phyloP scores from a whole-genome alignment of 2,329 filamentous ascomycete species.

The Karstenula rhodostoma region DNA sequence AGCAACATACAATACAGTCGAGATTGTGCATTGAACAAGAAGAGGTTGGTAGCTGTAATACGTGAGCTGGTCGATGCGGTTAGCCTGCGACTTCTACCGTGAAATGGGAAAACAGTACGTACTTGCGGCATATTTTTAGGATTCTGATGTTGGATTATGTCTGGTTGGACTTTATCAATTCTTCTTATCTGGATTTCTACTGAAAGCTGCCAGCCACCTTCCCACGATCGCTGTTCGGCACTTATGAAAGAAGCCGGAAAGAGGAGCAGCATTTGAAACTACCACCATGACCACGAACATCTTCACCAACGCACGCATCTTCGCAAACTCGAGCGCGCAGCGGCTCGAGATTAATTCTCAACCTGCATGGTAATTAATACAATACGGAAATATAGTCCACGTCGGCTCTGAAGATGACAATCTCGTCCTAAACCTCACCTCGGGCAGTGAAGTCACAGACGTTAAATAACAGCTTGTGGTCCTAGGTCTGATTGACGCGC shows the following conservation, averaged over 20 bases:
- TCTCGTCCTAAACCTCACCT: conserved; percentile 39
- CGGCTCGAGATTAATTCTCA: conserved; percentile 8
- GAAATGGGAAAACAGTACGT: neutral
- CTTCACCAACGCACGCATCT: conserved; percentile 40
- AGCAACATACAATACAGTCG: conserved; percentile 50
- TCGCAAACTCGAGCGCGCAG: conserved; percentile 11
- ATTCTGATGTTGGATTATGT: neutral
- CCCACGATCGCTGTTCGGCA: too few species aligned
- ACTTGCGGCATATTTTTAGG: neutral
- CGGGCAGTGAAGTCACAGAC: conserved; percentile 32
- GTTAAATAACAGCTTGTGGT: conserved; percentile 54
- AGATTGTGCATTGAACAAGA: conserved; percentile 48
- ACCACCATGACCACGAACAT: conserved; percentile 20
- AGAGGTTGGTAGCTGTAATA: conserved; percentile 50
- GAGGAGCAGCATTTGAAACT: too few species aligned
- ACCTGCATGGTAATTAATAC: conserved; percentile 12
- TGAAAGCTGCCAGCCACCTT: neutral
- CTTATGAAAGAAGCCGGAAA: too few species aligned
- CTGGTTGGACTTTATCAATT: neutral
- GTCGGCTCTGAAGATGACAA: conserved; percentile 52
- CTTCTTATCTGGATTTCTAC: neutral
- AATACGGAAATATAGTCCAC: conserved; percentile 44
- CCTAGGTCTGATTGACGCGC: conserved; percentile 66
- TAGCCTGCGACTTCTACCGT: neutral
- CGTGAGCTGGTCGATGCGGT: conserved; percentile 30